phyloP scores from a whole-genome alignment of 352 stramenopile species.

The Thalassiosira delicatula region DNA sequence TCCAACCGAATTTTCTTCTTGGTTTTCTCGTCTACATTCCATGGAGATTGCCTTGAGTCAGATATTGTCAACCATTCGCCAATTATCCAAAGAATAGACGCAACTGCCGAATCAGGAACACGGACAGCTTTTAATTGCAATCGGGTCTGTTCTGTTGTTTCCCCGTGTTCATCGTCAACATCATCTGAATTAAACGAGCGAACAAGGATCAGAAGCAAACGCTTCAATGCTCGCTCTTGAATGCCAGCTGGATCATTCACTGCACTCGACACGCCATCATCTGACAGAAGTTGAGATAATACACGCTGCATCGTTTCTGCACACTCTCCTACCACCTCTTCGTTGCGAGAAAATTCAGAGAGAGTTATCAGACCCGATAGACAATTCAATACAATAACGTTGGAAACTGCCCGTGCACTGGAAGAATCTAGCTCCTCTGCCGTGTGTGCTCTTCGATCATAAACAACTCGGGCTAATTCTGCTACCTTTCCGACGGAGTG shows the following conservation, averaged over 20 bases:
- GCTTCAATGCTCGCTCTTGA: conserved; percentile 60
- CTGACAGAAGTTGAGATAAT: conserved; percentile 87
- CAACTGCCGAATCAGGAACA: conserved; percentile 64
- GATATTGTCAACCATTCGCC: conserved; percentile 76
- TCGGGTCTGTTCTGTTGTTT: conserved; percentile 43
- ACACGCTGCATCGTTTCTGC: conserved; percentile 95
- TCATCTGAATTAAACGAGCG: conserved; percentile 53
- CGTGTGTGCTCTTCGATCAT: conserved; percentile 77
- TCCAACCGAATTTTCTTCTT: conserved; percentile 67
- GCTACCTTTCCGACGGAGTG: conserved; percentile 91
- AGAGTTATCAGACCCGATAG: conserved; percentile 87
- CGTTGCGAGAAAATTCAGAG: conserved; percentile 87
- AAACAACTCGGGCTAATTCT: conserved; percentile 85
- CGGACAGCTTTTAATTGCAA: conserved; percentile 54
- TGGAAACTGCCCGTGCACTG: conserved; percentile 57
- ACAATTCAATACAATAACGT: conserved; percentile 89
- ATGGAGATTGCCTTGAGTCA: conserved; percentile 24
- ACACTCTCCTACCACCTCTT: conserved; percentile 92
- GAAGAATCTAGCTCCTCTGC: conserved; percentile 43
- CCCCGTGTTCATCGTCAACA: background rate
- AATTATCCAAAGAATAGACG: conserved; percentile 75
- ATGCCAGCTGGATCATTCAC: conserved; percentile 86
- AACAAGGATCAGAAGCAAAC: conserved; percentile 76
- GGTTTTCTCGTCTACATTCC: conserved; percentile 36
- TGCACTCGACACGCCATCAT: conserved; percentile 21